Evolutionary conservation across 805 yeast genomes (phyloP).

Genomic region (Cyberlindnera mycetangii): DNA sequence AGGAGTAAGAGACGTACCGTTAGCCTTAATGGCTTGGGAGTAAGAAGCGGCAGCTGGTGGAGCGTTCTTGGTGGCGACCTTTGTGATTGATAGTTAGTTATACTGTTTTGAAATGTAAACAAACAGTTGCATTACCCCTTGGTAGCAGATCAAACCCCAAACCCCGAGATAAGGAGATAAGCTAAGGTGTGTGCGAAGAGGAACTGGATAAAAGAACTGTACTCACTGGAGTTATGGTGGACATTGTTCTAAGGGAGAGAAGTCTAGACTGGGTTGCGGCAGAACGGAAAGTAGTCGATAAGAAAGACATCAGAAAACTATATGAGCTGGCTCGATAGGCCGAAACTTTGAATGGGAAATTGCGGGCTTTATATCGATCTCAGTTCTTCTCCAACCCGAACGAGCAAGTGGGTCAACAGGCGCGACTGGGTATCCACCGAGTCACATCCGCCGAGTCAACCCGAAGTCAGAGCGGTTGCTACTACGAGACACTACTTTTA

Average conservation of each 20-base stretch:
- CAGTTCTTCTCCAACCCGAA: constrained; percentile 1
- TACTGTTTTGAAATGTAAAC: not conserved
- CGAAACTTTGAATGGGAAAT: not conserved
- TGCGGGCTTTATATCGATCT: not conserved
- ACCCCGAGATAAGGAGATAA: constrained; percentile 13
- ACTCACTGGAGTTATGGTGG: constrained; percentile 37
- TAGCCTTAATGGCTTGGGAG: constrained; percentile 92
- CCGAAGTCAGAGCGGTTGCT: not conserved
- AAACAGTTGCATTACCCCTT: no score
- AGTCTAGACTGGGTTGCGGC: constrained; percentile 23
- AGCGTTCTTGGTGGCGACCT: constrained; percentile 70
- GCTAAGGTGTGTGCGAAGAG: not conserved
- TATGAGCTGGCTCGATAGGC: not conserved
- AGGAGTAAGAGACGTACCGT: constrained; percentile 35
- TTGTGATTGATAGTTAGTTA: constrained; percentile 10
- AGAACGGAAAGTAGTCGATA: constrained; percentile 24
- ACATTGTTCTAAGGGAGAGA: constrained; percentile 26
- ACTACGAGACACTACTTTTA: not conserved
- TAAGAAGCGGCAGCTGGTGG: constrained; percentile 98
- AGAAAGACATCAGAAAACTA: constrained; percentile 23
- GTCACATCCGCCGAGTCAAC: constrained; percentile 2
- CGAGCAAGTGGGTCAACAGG: not conserved
- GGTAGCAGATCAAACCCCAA: not conserved
- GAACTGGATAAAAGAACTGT: not conserved
- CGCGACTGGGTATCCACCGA: not conserved